Evolutionary conservation across 805 yeast species (phyloP).

Genomic region (Kodamaea restingae): DNA sequence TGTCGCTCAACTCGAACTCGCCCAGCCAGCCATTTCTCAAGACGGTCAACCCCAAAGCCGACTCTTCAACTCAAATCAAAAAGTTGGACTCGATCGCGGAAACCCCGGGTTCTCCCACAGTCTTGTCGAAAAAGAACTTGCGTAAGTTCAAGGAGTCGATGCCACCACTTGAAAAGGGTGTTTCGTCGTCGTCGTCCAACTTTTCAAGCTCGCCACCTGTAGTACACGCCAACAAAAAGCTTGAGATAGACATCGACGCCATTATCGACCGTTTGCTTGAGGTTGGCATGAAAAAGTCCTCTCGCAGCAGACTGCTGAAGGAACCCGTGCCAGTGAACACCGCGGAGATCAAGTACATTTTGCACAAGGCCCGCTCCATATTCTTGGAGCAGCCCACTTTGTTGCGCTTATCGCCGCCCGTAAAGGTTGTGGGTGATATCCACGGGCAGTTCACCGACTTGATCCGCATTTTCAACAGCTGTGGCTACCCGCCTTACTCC

Average conservation of each 20-base stretch:
- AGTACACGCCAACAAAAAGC: conserved; percentile 15
- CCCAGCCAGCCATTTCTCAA: conserved; percentile 5
- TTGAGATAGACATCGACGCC: conserved; percentile 53
- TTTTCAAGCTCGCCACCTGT: conserved; percentile 24
- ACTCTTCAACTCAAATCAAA: conserved; percentile 1
- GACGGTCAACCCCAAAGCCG: conserved; percentile 2
- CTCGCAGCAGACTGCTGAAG: conserved; percentile 24
- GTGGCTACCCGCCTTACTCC: conserved; percentile 57
- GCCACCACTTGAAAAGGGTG: conserved; percentile 9
- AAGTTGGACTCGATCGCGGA: conserved; percentile 22
- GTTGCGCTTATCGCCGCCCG: conserved; percentile 68
- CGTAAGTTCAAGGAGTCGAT: conserved; percentile 10
- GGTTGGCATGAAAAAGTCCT: conserved; percentile 33
- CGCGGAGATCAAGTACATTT: conserved; percentile 53
- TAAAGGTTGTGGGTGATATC: conserved; percentile 79
- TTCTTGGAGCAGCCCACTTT: conserved; percentile 63
- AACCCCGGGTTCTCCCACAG: conserved; percentile 14
- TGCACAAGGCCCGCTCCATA: conserved; percentile 55
- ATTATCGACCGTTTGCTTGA: conserved; percentile 58
- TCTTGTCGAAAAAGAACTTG: conserved; percentile 10
- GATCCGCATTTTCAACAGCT: conserved; percentile 50
- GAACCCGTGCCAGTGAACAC: conserved; percentile 49
- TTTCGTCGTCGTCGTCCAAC: conserved; percentile 16
- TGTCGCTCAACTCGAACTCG: conserved; percentile 30
- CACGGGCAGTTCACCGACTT: conserved; percentile 64